Evolutionary conservation across 768 basidiomycete genomes (phyloP).

Genomic region (Mycena venus): DNA sequence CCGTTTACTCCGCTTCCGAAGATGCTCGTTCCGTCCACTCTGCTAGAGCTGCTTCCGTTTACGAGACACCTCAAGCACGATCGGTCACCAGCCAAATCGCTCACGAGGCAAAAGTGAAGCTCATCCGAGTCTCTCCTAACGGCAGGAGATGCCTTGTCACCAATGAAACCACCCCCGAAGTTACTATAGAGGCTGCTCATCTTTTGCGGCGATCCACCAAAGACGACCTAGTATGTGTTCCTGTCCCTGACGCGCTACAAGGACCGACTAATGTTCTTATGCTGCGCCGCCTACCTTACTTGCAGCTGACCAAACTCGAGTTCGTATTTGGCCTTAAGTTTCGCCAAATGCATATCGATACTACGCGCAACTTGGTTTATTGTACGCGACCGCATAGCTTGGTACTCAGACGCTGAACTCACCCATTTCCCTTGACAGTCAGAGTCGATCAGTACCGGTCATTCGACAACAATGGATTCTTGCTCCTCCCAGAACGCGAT

Average conservation of each 20-base stretch:
- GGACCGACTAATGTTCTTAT: neutral
- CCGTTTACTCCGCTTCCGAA: constrained; percentile 12
- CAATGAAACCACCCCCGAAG: neutral
- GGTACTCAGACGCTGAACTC: neutral
- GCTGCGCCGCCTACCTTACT: neutral
- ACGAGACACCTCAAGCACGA: neutral
- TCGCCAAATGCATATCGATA: constrained; percentile 6
- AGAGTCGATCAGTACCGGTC: constrained; percentile 4
- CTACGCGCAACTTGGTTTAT: neutral
- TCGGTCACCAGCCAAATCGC: neutral
- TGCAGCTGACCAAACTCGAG: constrained; percentile 1
- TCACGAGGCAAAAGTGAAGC: neutral
- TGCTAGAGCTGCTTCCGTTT: neutral
- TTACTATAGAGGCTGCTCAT: constrained; percentile 4
- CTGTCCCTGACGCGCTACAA: neutral
- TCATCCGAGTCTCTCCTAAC: neutral
- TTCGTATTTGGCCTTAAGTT: neutral
- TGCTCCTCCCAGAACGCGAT: neutral
- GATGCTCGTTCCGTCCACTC: constrained; percentile 10
- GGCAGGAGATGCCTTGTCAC: constrained; percentile 5
- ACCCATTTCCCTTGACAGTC: neutral
- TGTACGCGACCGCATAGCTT: neutral
- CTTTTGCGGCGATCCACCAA: constrained; percentile 1
- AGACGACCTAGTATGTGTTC: neutral
- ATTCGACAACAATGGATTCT: neutral